phyloP scores from a whole-genome alignment of 352 stramenopile species.

The Pythium volutum region DNA sequence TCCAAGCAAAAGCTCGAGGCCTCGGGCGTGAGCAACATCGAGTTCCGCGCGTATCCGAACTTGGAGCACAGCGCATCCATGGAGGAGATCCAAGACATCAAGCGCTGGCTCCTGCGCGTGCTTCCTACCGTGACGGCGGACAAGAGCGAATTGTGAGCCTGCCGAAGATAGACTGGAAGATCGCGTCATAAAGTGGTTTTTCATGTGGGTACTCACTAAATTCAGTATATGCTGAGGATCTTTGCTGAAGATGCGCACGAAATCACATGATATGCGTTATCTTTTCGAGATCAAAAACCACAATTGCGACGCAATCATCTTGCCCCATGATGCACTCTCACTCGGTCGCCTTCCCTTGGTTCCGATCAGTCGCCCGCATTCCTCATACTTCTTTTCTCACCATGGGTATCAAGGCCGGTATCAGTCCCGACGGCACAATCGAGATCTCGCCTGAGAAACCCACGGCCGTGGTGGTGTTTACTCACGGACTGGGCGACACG shows the following conservation, averaged over 20 bases:
- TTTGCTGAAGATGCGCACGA: neutral
- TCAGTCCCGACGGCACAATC: slow-evolving; percentile 26
- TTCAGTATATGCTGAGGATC: neutral
- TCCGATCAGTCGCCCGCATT: neutral
- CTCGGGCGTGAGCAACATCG: slow-evolving; percentile 45
- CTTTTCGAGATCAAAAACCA: neutral
- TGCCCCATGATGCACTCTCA: neutral
- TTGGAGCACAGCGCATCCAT: slow-evolving; percentile 65
- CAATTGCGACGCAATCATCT: neutral
- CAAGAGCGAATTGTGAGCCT: slow-evolving; percentile 10
- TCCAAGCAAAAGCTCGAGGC: slow-evolving; percentile 59
- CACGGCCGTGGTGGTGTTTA: slow-evolving; percentile 48
- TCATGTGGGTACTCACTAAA: neutral
- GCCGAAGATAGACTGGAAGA: neutral
- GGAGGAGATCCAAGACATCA: slow-evolving; percentile 68
- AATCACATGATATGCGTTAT: neutral
- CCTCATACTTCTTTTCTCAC: neutral
- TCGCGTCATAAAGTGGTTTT: slow-evolving; percentile 1
- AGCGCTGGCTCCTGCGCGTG: slow-evolving; percentile 56
- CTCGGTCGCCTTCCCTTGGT: neutral
- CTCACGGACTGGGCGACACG: slow-evolving; percentile 92
- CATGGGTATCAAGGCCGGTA: slow-evolving; percentile 22
- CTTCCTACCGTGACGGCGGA: neutral
- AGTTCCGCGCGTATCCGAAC: slow-evolving; percentile 61
- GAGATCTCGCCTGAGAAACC: slow-evolving; percentile 23